Percentiles rank a stretch among this genome's conserved stretches.
Conservation (phyloP, 2,329 filamentous ascomycete genomes). For the Fragosphaeria purpurea region DNA sequence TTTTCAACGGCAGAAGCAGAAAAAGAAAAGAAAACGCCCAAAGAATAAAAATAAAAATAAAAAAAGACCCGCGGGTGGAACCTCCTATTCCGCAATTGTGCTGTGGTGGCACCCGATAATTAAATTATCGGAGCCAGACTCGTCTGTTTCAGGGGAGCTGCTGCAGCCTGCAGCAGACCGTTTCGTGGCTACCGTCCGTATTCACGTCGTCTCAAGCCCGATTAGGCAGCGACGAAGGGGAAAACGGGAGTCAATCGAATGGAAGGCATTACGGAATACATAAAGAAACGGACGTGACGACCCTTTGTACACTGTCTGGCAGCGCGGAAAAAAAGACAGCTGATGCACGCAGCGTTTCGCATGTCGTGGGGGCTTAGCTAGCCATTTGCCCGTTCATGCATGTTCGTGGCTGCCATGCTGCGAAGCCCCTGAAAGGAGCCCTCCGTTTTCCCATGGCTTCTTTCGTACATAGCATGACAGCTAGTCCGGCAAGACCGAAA, state of each 20-base stretch:
- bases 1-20: neutral
- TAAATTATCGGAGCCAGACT: constrained; percentile 8
- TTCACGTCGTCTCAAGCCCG: neutral
- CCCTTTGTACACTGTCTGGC: neutral
- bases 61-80: constrained; percentile 1
- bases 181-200: neutral
- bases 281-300: neutral
- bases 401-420: too few relatives aligned
- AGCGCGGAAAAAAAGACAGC: neutral
- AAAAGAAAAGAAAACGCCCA: too few relatives aligned
- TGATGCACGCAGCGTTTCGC: constrained; percentile 13
- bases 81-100: constrained; percentile 1
- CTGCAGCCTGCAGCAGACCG: neutral
- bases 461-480: too few relatives aligned
- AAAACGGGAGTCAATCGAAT: neutral
- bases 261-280: too few relatives aligned
- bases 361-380: neutral
- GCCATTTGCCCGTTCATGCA: constrained; percentile 8
- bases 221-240: constrained; percentile 2
- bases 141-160: constrained; percentile 10
- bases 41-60: too few relatives aligned
- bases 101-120: constrained; percentile 7
- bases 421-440: too few relatives aligned
- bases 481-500: too few relatives aligned
- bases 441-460: too few relatives aligned